These are phyloP conservation scores for Epichloe coenophiala DNA, from an alignment of 2,329 filamentous ascomycete species.

Conservation along the genomic window DNA sequence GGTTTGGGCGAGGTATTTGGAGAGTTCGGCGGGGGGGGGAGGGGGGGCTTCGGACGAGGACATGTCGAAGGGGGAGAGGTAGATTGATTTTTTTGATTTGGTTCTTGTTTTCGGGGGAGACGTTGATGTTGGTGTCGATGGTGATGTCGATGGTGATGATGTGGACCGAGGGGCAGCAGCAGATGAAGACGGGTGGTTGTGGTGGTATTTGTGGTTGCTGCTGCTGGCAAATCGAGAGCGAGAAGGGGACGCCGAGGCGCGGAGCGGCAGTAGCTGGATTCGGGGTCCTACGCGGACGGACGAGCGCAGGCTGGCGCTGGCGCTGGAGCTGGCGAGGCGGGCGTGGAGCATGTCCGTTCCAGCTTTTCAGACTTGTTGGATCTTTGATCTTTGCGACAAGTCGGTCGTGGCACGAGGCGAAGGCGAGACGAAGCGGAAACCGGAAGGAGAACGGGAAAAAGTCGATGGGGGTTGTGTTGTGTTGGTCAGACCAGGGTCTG, in stretches of 20 bases:
- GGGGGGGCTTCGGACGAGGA: neutral
- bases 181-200: neutral
- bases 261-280: too few species aligned
- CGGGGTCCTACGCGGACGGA: neutral
- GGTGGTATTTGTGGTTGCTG: neutral
- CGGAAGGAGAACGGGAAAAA: too few species aligned
- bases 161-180: neutral
- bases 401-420: too few species aligned
- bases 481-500: too few species aligned
- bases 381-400: too few species aligned
- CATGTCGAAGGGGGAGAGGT: neutral
- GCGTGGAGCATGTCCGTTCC: too few species aligned
- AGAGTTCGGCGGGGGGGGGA: slow-evolving; percentile 1
- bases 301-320: too few species aligned
- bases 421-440: too few species aligned
- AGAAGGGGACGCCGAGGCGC: neutral
- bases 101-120: neutral
- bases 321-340: too few species aligned
- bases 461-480: too few species aligned
- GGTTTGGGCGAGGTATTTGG: slow-evolving; percentile 42
- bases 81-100: too few species aligned
- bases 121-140: neutral
- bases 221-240: neutral
- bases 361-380: too few species aligned
- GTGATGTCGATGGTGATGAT: neutral